Evolutionary conservation across 805 yeast species (phyloP).

Genomic region (Candida maesae): DNA sequence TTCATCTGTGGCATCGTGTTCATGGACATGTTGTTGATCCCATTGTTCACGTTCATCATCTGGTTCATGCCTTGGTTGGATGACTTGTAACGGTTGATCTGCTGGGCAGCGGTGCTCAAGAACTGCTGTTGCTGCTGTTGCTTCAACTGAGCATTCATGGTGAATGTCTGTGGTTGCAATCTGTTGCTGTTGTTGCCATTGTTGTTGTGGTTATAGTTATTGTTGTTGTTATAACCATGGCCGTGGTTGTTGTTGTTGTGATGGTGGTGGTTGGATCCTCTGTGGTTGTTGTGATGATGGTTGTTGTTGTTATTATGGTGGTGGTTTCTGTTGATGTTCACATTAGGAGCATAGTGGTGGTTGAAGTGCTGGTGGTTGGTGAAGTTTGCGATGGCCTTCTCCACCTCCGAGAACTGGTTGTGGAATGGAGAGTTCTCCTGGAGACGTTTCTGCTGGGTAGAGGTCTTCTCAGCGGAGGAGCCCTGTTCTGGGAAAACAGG

Average conservation of each 20-base stretch:
- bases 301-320: neutral
- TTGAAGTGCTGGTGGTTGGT: constrained; percentile 30
- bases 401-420: constrained; percentile 27
- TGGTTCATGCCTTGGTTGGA: neutral
- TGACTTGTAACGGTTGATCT: constrained; percentile 20
- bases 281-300: constrained; percentile 11
- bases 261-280: constrained; percentile 6
- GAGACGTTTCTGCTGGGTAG: constrained; percentile 1
- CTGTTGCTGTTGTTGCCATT: constrained; percentile 9
- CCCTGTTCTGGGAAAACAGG: too few species aligned
- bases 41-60: neutral
- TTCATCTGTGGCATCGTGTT: neutral
- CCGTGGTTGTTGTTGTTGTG: constrained; percentile 7
- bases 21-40: neutral
- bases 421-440: constrained; percentile 22
- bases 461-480: too few species aligned
- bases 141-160: constrained; percentile 23
- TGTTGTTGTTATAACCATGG: constrained; percentile 9
- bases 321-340: constrained; percentile 15
- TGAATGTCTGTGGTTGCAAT: constrained; percentile 16
- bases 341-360: constrained; percentile 30
- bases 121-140: constrained; percentile 26
- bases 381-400: constrained; percentile 28
- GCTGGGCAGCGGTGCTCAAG: constrained; percentile 16
- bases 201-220: constrained; percentile 4